phyloP scores from a whole-genome alignment of 805 yeast genomes.

The Candida maesae region DNA sequence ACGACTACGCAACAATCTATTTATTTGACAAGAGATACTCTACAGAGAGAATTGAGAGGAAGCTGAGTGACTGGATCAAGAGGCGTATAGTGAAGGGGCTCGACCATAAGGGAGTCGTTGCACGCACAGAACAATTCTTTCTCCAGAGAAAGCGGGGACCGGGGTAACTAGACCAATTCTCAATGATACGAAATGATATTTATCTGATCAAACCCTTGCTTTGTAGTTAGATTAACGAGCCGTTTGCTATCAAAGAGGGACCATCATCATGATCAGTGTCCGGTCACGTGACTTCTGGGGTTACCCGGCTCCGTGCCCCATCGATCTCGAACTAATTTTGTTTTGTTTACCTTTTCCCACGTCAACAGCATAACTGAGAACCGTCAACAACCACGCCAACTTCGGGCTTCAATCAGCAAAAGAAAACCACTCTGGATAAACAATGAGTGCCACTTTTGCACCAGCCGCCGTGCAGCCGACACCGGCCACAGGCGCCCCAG shows the following conservation, averaged over 20 bases:
- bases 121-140: constrained; percentile 23
- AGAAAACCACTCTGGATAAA: too few species aligned
- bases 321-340: constrained; percentile 2
- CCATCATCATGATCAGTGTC: too few species aligned
- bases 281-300: too few species aligned
- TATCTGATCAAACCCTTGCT: too few species aligned
- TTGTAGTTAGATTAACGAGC: too few species aligned
- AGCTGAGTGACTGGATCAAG: constrained; percentile 73
- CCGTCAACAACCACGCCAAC: too few species aligned
- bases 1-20: constrained; percentile 75
- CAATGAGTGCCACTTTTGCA: background rate
- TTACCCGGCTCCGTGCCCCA: background rate
- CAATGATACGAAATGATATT: background rate
- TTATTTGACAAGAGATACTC: constrained; percentile 65
- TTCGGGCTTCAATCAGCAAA: too few species aligned
- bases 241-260: too few species aligned
- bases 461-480: background rate
- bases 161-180: too few species aligned
- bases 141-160: background rate
- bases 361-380: background rate
- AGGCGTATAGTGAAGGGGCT: constrained; percentile 32
- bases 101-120: constrained; percentile 18
- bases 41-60: constrained; percentile 42
- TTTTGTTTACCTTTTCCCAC: constrained; percentile 6
- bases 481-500: background rate